phyloP scores from a whole-genome alignment of 2,329 filamentous ascomycete species.

The Penicillium psychrosexuale region DNA sequence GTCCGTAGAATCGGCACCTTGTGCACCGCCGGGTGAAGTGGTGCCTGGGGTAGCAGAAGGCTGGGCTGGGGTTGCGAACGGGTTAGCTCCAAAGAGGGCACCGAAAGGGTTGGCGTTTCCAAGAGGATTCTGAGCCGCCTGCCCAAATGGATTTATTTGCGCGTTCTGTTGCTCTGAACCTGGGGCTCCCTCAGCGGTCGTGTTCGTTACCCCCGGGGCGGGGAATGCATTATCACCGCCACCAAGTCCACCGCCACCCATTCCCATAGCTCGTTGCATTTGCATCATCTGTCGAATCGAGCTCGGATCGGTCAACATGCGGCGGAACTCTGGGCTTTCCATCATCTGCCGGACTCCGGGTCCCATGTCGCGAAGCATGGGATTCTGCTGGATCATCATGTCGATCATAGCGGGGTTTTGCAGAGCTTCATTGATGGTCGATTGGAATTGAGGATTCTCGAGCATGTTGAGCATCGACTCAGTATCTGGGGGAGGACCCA shows the following conservation, averaged over 20 bases:
- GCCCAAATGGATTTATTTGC: conserved; percentile 18
- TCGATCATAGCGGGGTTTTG: conserved; percentile 93
- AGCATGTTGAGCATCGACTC: conserved; percentile 83
- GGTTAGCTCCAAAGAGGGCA: conserved; percentile 51
- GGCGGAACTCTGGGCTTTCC: conserved; percentile 80
- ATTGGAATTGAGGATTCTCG: conserved; percentile 79
- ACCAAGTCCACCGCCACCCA: conserved; percentile 51
- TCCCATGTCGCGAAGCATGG: conserved; percentile 68
- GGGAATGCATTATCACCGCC: conserved; percentile 64
- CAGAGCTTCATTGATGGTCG: conserved; percentile 89
- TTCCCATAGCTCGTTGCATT: conserved; percentile 66
- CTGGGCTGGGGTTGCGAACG: conserved; percentile 25
- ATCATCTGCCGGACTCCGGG: conserved; percentile 80
- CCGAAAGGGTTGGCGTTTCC: conserved; percentile 53
- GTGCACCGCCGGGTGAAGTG: conserved; percentile 29
- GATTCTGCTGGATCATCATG: conserved; percentile 90
- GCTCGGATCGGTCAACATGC: conserved; percentile 89
- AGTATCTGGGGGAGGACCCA: conserved; percentile 80
- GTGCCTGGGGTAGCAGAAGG: conserved; percentile 33
- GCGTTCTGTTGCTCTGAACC: conserved; percentile 36
- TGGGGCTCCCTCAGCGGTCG: conserved; percentile 59
- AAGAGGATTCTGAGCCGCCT: conserved; percentile 16
- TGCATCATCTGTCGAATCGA: conserved; percentile 77
- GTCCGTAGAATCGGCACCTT: conserved; percentile 29
- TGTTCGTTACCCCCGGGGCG: conserved; percentile 87